phyloP scores from a whole-genome alignment of 2,329 filamentous ascomycete genomes.

The Colletotrichum tofieldiae region DNA sequence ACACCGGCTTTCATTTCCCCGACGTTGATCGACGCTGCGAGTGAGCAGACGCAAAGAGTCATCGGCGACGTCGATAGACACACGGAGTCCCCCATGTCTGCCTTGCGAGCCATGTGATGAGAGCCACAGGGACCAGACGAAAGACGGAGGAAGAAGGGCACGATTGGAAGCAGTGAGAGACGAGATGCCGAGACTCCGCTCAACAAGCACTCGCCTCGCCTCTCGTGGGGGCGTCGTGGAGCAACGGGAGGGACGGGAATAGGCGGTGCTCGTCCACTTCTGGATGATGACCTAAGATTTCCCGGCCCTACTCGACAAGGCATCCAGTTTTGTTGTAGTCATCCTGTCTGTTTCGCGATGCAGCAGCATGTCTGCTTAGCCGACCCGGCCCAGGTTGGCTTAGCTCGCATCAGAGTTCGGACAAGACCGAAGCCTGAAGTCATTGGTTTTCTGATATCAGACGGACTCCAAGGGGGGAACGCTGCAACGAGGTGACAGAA shows the following conservation, averaged over 20 bases:
- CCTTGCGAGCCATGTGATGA: constrained; percentile 21
- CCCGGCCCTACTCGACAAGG: constrained; percentile 12
- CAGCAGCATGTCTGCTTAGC: constrained; percentile 15
- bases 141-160: neutral
- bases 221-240: constrained; percentile 26
- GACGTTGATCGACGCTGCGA: constrained; percentile 33
- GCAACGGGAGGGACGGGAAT: constrained; percentile 15
- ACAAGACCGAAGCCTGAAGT: constrained; percentile 32
- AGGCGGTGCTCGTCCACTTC: constrained; percentile 10
- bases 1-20: constrained; percentile 12
- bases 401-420: constrained; percentile 19
- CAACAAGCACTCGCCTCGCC: neutral
- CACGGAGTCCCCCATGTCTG: neutral
- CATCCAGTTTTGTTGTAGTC: constrained; percentile 27
- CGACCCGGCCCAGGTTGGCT: neutral
- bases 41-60: constrained; percentile 38
- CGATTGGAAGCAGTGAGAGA: neutral
- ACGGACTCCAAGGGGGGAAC: neutral
- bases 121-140: neutral
- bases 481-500: neutral
- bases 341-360: constrained; percentile 22
- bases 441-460: constrained; percentile 20
- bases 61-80: constrained; percentile 21
- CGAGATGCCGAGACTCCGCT: constrained; percentile 32
- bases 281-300: constrained; percentile 33